Evolutionary conservation across 2,329 filamentous ascomycete species (phyloP), one percentile per base, ranked within the genome.

Genomic region (Trichoderma atrobrunneum): DNA sequence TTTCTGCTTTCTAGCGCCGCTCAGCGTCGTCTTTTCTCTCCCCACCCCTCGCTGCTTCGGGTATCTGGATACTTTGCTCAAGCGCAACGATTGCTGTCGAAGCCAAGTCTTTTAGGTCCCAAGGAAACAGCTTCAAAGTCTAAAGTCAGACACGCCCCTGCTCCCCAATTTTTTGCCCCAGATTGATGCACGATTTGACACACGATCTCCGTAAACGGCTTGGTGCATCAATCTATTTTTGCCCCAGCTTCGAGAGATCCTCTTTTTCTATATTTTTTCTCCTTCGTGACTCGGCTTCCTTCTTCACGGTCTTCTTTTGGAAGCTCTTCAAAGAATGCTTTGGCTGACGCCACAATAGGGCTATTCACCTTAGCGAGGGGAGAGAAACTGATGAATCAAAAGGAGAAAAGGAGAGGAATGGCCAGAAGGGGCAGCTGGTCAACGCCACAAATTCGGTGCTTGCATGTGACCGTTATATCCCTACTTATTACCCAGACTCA

Each of bases 121-220:
- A 56, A 51, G 34, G 14, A 30, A 65, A 59, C 48, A 39, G 26
- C 21, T 34, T 36, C 28, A 54, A 51, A 54, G 30, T 51, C 67
- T 62, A 68, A 68, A 28, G 64, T 32, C n/a, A 59, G n/a, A 59
- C n/a, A 60, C 72, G 18, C 59, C 62, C 34, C 64, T 54, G 26
- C 26, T 32, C 64, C 64, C 56, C 72, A n/a, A 32, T 57, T 60
- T 68, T 70, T 51, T 14, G 39, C 59, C 43, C 73, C 65, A 70
- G 72, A 56, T 60, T 73, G 69, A 70, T 74, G 73, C 73, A 73
- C 65, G 65, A 73, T 73, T 70, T 74, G 73, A 74, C 72, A 60
- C 51, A 66, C 70, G 48, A 71, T 74, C 69, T 74, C 73, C 70
- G 61, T 63, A 72, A 72, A 57, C 56, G 57, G 65, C 30, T 56